Evolutionary conservation across 768 basidiomycete genomes (phyloP).

Genomic region (Hericium alpestre): DNA sequence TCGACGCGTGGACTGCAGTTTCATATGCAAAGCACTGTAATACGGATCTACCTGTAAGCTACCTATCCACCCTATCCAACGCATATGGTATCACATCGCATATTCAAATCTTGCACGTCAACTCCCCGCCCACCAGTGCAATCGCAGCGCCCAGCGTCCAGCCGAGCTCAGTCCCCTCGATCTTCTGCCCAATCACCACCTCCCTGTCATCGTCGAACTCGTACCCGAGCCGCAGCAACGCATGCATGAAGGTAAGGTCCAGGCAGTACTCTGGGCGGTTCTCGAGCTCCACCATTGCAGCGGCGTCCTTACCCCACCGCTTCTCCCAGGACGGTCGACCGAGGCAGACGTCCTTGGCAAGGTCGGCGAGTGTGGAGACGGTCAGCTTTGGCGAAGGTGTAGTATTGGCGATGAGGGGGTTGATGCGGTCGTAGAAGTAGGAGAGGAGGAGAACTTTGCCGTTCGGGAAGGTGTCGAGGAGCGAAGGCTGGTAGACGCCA

Average conservation of each 20-base stretch:
- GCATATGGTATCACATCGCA: not conserved
- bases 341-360: constrained; percentile 65
- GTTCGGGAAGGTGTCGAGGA: constrained; percentile 76
- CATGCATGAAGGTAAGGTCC: constrained; percentile 93
- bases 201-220: constrained; percentile 66
- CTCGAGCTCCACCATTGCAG: constrained; percentile 57
- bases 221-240: constrained; percentile 78
- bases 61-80: not conserved
- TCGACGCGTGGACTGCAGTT: too few species aligned
- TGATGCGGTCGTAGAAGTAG: constrained; percentile 94
- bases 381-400: constrained; percentile 15
- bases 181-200: constrained; percentile 75
- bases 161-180: constrained; percentile 83
- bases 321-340: constrained; percentile 52
- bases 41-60: not conserved
- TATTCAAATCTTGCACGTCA: constrained; percentile 38
- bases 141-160: constrained; percentile 87
- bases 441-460: constrained; percentile 88
- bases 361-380: constrained; percentile 46
- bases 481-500: constrained; percentile 92
- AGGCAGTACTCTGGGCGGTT: constrained; percentile 91
- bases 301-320: constrained; percentile 34
- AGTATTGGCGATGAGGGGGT: constrained; percentile 50
- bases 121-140: constrained; percentile 53
- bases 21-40: not conserved